Evolutionary conservation across 805 yeast species (phyloP).

Genomic region (Starmerella apis): DNA sequence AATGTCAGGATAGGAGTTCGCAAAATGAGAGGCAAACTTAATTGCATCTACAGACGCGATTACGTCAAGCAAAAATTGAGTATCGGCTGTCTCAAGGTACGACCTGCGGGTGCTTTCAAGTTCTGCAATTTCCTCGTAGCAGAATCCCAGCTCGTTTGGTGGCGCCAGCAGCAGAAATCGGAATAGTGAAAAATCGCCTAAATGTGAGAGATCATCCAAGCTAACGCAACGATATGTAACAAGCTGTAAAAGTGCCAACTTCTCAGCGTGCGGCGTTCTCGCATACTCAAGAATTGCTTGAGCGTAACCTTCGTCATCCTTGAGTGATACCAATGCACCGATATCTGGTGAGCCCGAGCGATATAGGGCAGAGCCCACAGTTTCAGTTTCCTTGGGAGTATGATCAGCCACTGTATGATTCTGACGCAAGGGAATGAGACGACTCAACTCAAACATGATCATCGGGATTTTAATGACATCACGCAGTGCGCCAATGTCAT

Average conservation of each 20-base stretch:
- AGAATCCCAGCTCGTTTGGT: slow-evolving; percentile 18
- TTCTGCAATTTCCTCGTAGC: slow-evolving; percentile 18
- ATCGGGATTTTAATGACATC: slow-evolving; percentile 16
- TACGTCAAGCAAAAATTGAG: slow-evolving; percentile 8
- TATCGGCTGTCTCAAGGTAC: slow-evolving; percentile 4
- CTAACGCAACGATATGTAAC: slow-evolving; percentile 15
- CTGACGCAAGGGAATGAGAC: slow-evolving; percentile 16
- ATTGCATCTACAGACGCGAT: slow-evolving; percentile 7
- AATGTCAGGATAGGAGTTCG: slow-evolving; percentile 15
- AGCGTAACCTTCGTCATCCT: slow-evolving; percentile 15
- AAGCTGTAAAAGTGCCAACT: slow-evolving; percentile 15
- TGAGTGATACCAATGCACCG: slow-evolving; percentile 10
- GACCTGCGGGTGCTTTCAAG: slow-evolving; percentile 7
- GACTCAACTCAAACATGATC: slow-evolving; percentile 16
- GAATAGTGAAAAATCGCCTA: slow-evolving; percentile 2
- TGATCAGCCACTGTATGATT: slow-evolving; percentile 1
- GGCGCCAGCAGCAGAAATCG: slow-evolving; percentile 16
- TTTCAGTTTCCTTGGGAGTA: slow-evolving; percentile 18
- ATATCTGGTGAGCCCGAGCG: slow-evolving; percentile 17
- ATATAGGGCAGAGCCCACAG: slow-evolving; percentile 12
- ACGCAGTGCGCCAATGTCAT: slow-evolving; percentile 15
- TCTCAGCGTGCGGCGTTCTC: slow-evolving; percentile 11
- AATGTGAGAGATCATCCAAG: slow-evolving; percentile 5
- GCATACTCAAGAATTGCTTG: slow-evolving; percentile 14
- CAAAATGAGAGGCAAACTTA: slow-evolving; percentile 13